A percentile compares a stretch with the other conserved stretches of the same genome.
Evolutionary conservation across 306 rosid genomes (phyloP).

Genomic region (Comarum palustre): DNA sequence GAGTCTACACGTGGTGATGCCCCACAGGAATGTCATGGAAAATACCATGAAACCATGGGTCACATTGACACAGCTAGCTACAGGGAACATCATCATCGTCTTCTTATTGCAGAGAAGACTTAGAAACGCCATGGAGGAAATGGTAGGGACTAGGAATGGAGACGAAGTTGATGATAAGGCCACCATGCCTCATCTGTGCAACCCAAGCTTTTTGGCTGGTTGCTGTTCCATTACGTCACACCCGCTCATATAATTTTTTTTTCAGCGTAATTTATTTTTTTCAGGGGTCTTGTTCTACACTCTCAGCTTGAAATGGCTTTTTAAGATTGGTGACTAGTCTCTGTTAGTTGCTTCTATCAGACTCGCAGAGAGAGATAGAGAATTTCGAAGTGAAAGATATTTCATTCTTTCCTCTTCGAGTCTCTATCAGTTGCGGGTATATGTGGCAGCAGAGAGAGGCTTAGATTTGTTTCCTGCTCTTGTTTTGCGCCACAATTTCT

Average conservation of each 20-base stretch:
- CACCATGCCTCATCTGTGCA: constrained; percentile 40
- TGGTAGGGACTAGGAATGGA: constrained; percentile 52
- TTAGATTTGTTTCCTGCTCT: constrained; percentile 24
- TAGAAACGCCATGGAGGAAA: constrained; percentile 9
- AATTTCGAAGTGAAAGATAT: not conserved
- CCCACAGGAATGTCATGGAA: not conserved
- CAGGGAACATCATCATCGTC: constrained; percentile 22
- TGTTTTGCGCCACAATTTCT: constrained; percentile 41
- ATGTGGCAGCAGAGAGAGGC: constrained; percentile 32
- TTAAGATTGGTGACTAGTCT: constrained; percentile 43
- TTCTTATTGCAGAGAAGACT: constrained; percentile 36
- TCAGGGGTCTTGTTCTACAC: constrained; percentile 4
- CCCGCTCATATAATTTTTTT: constrained; percentile 25
- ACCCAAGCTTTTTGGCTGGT: constrained; percentile 35
- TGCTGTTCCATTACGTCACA: constrained; percentile 68
- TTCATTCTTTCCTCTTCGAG: constrained; percentile 5
- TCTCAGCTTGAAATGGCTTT: constrained; percentile 33
- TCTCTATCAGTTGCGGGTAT: constrained; percentile 68
- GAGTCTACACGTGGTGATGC: constrained; percentile 6
- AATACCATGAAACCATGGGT: constrained; percentile 35
- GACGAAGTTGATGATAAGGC: constrained; percentile 30
- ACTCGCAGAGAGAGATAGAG: constrained; percentile 28
- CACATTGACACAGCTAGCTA: constrained; percentile 19
- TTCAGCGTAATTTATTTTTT: not conserved
- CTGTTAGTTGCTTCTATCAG: constrained; percentile 14